Base-by-base conservation (phyloP, 2,329 filamentous ascomycete genomes). In the Pseudocercospora fijiensis region DNA sequence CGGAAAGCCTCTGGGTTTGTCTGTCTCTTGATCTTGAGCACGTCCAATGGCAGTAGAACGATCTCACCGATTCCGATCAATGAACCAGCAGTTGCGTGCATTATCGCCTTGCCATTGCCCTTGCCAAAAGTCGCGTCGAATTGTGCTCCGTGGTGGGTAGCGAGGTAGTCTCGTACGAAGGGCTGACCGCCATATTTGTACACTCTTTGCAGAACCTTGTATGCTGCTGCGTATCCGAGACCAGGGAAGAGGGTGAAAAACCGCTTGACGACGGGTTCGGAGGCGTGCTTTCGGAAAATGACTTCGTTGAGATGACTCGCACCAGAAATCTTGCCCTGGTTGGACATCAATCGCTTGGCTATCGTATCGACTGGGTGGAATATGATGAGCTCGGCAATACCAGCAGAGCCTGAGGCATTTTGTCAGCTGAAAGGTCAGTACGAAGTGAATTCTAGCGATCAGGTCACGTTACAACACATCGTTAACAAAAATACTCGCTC, bases 161-260 rank as follows among this genome's bases (percentile, higher is more conserved):
- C 85, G 58, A 99, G 86, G 80, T 90, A 97, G 80, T 99, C 95
- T 60, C 94, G 89, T 43, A 91, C 93, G 73, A 97, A 91, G 51
- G 95, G 95, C 83, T 99, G 95, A 57, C 95, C 95, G 70, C 95
- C 95, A 76, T 97, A 99, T 83, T 99, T 99, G 86, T 99, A 99
- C 77, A 99, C 88, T 78, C 95, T 86, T 85, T 99, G 95, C 62
- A 96, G 86, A 67, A 98, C 88, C 86, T 99, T 99, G 85, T 99
- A 99, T 66, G 93, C 93, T 62, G 95, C 95, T 63, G 95, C 95
- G 78, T 99, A 99, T 75, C 95, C 95, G 65, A 99, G 86, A 76
- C 95, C 95, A 30, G 95, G 95, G 82, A 99, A 99, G 53, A 99
- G 86, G 49, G 94, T 97, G 75, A 97, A 85, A 79, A 98, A 97